A percentile compares a stretch with the other conserved stretches of the same genome.
Conservation (phyloP, 1,284 basidiomycete species). For the Entoloma clypeatum region DNA sequence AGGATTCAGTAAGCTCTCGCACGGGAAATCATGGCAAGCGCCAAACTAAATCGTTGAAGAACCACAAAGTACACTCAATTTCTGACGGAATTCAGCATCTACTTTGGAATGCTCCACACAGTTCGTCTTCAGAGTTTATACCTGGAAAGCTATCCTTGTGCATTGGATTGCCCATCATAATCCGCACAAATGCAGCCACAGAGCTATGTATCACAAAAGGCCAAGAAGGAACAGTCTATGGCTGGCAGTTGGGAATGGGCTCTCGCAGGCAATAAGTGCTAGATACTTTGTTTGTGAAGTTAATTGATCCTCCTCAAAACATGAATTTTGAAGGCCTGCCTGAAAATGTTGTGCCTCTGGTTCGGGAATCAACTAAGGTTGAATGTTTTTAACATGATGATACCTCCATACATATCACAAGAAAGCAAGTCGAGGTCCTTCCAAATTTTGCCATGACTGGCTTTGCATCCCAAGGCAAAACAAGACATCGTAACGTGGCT, state of each 20-base stretch:
- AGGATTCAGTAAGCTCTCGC: constrained; percentile 18
- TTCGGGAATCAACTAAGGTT: constrained; percentile 2
- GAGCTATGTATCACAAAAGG: constrained; percentile 21
- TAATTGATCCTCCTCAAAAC: constrained; percentile 22
- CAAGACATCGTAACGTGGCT: constrained; percentile 15
- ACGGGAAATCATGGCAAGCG: too few species aligned
- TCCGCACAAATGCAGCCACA: constrained; percentile 27
- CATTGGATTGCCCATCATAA: constrained; percentile 38
- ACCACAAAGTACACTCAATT: constrained; percentile 3
- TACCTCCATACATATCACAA: constrained; percentile 8
- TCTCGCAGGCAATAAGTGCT: constrained; percentile 17
- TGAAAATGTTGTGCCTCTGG: constrained; percentile 21
- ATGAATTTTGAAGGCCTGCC: constrained; percentile 22
- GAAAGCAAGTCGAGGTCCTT: constrained; percentile 20
- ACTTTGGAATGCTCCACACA: constrained; percentile 20
- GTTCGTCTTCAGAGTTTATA: constrained; percentile 16
- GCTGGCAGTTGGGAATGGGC: constrained; percentile 19
- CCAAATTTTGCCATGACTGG: constrained; percentile 20
- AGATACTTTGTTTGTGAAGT: constrained; percentile 31
- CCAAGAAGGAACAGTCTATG: constrained; percentile 23
- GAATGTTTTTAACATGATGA: constrained; percentile 14
- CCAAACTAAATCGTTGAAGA: background rate
- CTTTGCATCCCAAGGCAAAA: constrained; percentile 22
- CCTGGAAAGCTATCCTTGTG: constrained; percentile 29
- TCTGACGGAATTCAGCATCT: constrained; percentile 12